phyloP scores from a whole-genome alignment of 148 eudicot genomes.

The Arctostaphylos glauca region DNA sequence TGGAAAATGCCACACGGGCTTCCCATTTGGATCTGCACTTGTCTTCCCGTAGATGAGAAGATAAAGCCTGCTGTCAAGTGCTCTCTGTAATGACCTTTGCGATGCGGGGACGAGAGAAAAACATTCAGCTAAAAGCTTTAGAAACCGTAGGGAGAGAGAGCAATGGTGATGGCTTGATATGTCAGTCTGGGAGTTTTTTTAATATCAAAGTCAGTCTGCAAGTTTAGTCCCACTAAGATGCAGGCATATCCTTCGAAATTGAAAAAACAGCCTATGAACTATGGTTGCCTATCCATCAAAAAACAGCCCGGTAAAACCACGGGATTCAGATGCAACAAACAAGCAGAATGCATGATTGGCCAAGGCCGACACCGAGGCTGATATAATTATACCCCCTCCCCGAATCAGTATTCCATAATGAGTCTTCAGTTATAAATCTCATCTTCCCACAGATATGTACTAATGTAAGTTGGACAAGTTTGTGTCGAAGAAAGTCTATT shows the following conservation, averaged over 20 bases:
- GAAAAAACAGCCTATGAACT: not conserved
- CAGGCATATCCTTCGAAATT: not conserved
- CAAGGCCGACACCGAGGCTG: not conserved
- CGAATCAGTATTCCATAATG: not conserved
- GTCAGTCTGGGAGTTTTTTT: not conserved
- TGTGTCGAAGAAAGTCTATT: not conserved
- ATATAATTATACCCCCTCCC: not conserved
- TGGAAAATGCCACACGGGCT: slow-evolving; percentile 91
- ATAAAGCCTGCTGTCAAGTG: slow-evolving; percentile 89
- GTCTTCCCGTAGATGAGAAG: slow-evolving; percentile 71
- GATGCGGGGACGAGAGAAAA: slow-evolving; percentile 6
- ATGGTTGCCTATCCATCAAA: not conserved
- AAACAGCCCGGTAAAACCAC: not conserved
- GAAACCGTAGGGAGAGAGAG: not conserved
- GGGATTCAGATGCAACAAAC: not conserved
- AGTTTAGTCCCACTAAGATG: not conserved
- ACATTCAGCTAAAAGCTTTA: not conserved
- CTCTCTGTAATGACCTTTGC: slow-evolving; percentile 84
- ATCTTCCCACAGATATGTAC: not conserved
- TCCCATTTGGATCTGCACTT: slow-evolving; percentile 48
- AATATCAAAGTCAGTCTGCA: too few relatives aligned
- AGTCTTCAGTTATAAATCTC: not conserved
- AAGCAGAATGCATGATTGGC: not conserved
- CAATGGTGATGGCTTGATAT: not conserved
- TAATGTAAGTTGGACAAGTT: not conserved